These are phyloP conservation scores for Aspergillus floridensis DNA, from an alignment of 2,329 filamentous ascomycete species.

Conservation along the genomic window DNA sequence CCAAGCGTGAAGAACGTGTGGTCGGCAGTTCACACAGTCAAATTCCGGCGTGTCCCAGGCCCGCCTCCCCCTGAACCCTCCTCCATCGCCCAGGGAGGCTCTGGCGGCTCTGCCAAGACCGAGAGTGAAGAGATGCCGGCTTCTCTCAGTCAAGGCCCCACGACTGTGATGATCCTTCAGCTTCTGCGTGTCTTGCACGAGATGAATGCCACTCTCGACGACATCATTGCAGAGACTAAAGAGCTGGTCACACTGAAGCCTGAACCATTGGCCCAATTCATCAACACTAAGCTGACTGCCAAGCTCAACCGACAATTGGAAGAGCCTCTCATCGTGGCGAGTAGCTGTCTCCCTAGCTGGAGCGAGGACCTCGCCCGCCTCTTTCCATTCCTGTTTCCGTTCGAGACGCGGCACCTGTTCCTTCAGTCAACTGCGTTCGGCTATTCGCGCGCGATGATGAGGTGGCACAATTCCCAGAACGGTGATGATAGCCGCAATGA, in stretches of 20 bases:
- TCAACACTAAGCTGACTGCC: constrained; percentile 96
- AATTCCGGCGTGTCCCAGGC: constrained; percentile 81
- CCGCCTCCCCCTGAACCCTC: constrained; percentile 73
- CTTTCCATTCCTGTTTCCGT: constrained; percentile 96
- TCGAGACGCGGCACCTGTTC: constrained; percentile 95
- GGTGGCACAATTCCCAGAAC: constrained; percentile 91
- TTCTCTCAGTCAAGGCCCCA: constrained; percentile 78
- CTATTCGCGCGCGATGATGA: constrained; percentile 93
- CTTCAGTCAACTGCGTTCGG: constrained; percentile 97
- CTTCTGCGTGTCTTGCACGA: constrained; percentile 88
- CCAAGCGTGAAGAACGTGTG: constrained; percentile 74
- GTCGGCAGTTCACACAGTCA: constrained; percentile 86
- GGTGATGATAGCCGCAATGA: constrained; percentile 78
- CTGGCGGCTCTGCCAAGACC: constrained; percentile 51
- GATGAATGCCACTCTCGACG: constrained; percentile 88
- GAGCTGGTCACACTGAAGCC: constrained; percentile 67
- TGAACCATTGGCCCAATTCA: constrained; percentile 88
- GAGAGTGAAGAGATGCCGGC: constrained; percentile 65
- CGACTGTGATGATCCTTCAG: constrained; percentile 81
- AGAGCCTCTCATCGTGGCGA: constrained; percentile 93
- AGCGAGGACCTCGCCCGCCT: constrained; percentile 89
- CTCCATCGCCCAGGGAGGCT: constrained; percentile 55
- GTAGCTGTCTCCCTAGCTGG: constrained; percentile 93
- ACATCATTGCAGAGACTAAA: constrained; percentile 78
- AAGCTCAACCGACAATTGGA: constrained; percentile 96